Evolutionary conservation across 1,284 basidiomycete species (phyloP).

Genomic region (Moesziomyces sp.): DNA sequence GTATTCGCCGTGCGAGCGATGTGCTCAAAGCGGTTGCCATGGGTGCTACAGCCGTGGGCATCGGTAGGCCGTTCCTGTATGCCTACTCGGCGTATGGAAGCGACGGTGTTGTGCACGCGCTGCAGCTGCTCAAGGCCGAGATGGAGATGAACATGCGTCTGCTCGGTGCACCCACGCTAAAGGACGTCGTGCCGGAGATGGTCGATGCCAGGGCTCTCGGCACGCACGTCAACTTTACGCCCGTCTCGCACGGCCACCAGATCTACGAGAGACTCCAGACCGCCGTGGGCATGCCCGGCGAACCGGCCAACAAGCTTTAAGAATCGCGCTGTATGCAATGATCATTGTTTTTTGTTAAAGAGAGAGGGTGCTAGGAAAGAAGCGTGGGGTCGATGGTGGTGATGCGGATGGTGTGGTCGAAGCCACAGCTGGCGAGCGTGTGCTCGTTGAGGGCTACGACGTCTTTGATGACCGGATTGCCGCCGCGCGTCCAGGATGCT

Average conservation of each 20-base stretch:
- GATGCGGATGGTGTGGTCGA: constrained; percentile 54
- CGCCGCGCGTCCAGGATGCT: constrained; percentile 53
- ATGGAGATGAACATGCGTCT: constrained; percentile 82
- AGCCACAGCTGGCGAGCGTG: constrained; percentile 57
- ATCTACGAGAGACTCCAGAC: constrained; percentile 59
- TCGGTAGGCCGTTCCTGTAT: constrained; percentile 88
- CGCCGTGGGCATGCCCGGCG: constrained; percentile 52
- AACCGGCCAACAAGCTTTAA: constrained; percentile 46
- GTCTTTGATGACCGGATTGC: constrained; percentile 62
- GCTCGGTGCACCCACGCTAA: constrained; percentile 77
- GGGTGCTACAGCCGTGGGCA: constrained; percentile 89
- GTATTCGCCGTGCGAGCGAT: constrained; percentile 77
- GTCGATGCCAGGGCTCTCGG: constrained; percentile 74
- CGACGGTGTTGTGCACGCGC: constrained; percentile 80
- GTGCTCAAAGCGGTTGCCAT: constrained; percentile 90
- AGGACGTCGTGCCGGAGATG: constrained; percentile 82
- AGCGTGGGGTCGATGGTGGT: constrained; percentile 4
- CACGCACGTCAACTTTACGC: constrained; percentile 56
- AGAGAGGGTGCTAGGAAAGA: neutral
- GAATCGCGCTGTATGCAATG: neutral
- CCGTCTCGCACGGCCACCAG: constrained; percentile 43
- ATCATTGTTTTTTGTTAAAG: neutral
- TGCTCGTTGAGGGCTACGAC: constrained; percentile 44
- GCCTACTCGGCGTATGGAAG: constrained; percentile 90
- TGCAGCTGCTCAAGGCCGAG: constrained; percentile 79